Evolutionary conservation across 202 grass and related monocot genomes (phyloP).

Genomic region (Dendrocalamus latiflorus): DNA sequence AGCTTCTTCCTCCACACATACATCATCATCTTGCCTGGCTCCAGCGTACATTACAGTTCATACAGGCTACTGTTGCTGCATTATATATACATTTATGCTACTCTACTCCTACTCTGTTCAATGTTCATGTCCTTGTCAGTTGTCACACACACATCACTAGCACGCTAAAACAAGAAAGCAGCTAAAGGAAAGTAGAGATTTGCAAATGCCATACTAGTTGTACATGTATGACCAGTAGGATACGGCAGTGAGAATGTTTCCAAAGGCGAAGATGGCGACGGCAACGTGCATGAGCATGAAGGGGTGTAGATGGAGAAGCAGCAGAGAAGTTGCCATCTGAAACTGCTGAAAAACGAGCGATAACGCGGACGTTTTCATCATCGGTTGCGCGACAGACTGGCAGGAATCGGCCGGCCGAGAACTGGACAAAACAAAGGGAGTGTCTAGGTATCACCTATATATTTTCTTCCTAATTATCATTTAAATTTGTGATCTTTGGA

Average conservation of each 20-base stretch:
- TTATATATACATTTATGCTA: no score
- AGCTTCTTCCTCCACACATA: neutral
- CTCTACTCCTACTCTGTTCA: neutral
- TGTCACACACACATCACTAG: no score
- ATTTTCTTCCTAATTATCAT: no score
- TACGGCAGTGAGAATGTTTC: conserved; percentile 10
- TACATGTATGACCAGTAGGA: neutral
- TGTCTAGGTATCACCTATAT: no score
- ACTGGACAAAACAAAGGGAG: no score
- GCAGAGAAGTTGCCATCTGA: conserved; percentile 23
- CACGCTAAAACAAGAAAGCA: neutral
- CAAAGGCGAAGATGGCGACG: neutral
- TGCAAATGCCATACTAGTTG: neutral
- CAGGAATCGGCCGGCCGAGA: conserved; percentile 8
- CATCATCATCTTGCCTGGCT: conserved; percentile 38
- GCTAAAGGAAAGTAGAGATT: neutral
- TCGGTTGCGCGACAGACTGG: conserved; percentile 37
- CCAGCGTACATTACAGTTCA: conserved; percentile 29
- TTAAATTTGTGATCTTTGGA: no score
- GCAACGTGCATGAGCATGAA: conserved; percentile 13
- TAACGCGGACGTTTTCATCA: neutral
- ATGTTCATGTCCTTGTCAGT: conserved; percentile 12
- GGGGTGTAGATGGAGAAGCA: neutral
- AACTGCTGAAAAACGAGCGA: neutral
- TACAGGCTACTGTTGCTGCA: neutral